Base-by-base conservation (phyloP, 2,329 filamentous ascomycete species). In the Lachnum nothofagi region DNA sequence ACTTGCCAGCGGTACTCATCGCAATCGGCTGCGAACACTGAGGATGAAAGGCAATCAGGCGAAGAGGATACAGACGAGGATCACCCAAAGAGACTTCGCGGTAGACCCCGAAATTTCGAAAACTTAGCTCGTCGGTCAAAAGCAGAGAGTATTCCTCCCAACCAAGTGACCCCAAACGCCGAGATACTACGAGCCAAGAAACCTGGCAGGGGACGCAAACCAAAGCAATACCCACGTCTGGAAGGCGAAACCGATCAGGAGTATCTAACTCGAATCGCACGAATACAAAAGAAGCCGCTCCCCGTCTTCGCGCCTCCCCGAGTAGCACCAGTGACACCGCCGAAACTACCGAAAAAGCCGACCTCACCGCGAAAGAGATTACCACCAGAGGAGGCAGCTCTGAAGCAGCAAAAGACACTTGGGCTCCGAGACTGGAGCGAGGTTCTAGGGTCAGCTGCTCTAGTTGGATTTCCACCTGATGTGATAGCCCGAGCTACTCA, bases 371-470 rank as follows among this genome's bases (percentile, higher is more conserved):
- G 39, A 20, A 56, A 42, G 17, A 50, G 44, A 22, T 23, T 38
- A 17, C 46, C 39, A 3, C 35, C 49, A 9, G 52, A 51, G 19
- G 46, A 52, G 22, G 37, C 46, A n/a, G 27, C 34, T 12, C 17
- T 17, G n/a, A 42, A 23, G 4, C 5, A 42, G 20, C 44, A 51
- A n/a, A 55, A 48, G 25, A 60, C 31, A 23, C 39, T 63, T 23
- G 51, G 51, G 2, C 48, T 60, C 16, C 53, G 86, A 19, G 86
- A 94, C 68, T 97, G 91, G 91, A 86, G 82, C 57, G 88, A 95
- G 57, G 78, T 96, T 1, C 69, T 96, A 23, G 87, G 87, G 0
- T 75, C 89, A 1, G 91, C 91, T 2, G 78, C 87, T 0, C 69
- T 94, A 42, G 79, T 79, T 2, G 88, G 86, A 0, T 91, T 90